phyloP scores from a whole-genome alignment of 1,139 yeast species.

The Pichia sp. region DNA sequence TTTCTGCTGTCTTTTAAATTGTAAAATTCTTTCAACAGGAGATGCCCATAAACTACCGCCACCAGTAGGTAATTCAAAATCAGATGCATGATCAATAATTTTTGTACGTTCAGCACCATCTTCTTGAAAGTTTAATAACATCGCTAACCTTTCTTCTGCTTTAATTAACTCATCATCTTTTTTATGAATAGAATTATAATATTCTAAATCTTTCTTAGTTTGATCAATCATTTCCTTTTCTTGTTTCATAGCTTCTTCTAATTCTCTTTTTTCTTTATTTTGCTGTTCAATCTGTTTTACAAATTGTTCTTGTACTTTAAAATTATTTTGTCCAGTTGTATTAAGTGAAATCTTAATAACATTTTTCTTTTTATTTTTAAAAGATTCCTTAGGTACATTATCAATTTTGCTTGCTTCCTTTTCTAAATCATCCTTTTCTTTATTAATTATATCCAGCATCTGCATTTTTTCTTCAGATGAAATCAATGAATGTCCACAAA shows the following conservation, averaged over 20 bases:
- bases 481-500: conserved; percentile 66
- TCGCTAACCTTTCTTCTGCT: conserved; percentile 71
- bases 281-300: conserved; percentile 44
- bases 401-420: conserved; percentile 14
- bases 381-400: conserved; percentile 7
- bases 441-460: conserved; percentile 45
- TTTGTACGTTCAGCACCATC: conserved; percentile 85
- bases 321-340: conserved; percentile 56
- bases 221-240: conserved; percentile 37
- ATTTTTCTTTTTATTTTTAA: conserved; percentile 28
- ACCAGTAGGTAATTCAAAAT: conserved; percentile 55
- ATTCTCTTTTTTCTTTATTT: conserved; percentile 31
- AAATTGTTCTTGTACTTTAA: conserved; percentile 62
- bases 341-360: conserved; percentile 49
- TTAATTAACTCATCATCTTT: conserved; percentile 49
- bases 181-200: conserved; percentile 32
- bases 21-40: conserved; percentile 81
- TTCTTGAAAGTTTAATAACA: conserved; percentile 71
- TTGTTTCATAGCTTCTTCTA: conserved; percentile 31
- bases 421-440: conserved; percentile 42
- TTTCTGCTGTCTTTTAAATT: conserved; percentile 74
- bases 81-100: conserved; percentile 91
- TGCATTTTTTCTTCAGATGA: conserved; percentile 53
- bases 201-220: conserved; percentile 35
- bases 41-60: conserved; percentile 72